Conservation (phyloP, 192 early-diverging fungal genomes). For the Coemansia javaensis region DNA sequence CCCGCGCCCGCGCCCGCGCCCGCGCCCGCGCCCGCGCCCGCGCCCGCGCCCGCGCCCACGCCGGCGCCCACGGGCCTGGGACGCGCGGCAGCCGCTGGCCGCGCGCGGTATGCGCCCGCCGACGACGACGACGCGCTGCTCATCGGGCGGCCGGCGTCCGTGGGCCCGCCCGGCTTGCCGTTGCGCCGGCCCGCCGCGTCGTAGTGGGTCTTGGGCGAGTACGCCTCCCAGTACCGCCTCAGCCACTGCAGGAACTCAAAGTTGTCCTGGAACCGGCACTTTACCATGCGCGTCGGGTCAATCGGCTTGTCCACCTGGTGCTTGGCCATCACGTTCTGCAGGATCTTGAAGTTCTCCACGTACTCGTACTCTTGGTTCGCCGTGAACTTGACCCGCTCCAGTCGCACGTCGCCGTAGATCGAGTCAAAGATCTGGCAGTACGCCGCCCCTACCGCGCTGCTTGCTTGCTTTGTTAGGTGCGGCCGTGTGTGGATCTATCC, state of each 20-base stretch:
- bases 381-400: constrained; percentile 88
- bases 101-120: constrained; percentile 27
- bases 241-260: constrained; percentile 97
- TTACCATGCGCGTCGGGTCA: constrained; percentile 84
- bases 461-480: neutral
- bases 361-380: constrained; percentile 97
- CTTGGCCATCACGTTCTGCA: constrained; percentile 81
- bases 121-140: constrained; percentile 45
- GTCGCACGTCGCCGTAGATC: constrained; percentile 72
- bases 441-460: constrained; percentile 52
- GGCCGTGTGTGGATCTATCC: no score
- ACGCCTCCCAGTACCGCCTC: constrained; percentile 87
- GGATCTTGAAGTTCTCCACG: constrained; percentile 90
- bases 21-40: no score
- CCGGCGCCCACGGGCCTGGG: no score
- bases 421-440: constrained; percentile 78
- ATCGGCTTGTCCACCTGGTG: constrained; percentile 91
- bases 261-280: constrained; percentile 98
- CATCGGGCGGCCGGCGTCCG: constrained; percentile 24
- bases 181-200: constrained; percentile 72
- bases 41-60: no score
- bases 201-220: constrained; percentile 78
- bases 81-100: constrained; percentile 10
- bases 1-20: no score
- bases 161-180: constrained; percentile 33